Evolutionary conservation across 2,329 filamentous ascomycete genomes (phyloP), one percentile per base, ranked within the genome.

Genomic region (Pestalotiopsis sp.): DNA sequence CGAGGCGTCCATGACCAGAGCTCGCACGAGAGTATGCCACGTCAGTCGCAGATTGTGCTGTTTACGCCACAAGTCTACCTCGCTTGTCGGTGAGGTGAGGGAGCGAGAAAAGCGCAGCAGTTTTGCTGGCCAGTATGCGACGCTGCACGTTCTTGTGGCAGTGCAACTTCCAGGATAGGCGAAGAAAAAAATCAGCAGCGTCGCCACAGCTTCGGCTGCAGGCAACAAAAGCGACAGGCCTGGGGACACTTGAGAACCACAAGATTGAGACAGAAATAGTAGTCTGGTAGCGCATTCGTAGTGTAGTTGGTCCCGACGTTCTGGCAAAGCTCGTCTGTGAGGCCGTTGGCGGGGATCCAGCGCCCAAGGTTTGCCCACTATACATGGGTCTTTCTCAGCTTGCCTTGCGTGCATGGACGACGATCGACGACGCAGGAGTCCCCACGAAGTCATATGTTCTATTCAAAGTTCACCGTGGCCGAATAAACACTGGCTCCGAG

Each of bases 331-430:
- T 67, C 66, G 52, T 59, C 59, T 38, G 59, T 36, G 17, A 66
- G 66, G 66, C 66, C 69, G 59, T 39, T 61, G 58, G 65, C 27
- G 25, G 36, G 45, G 45, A 52, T n/a, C 12, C 59, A 36, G 59
- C 27, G 31, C 31, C 25, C 27, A 20, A 62, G 59, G 31, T 17
- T 62, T 62, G 59, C 59, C 72, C 72, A 67, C 72, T 64, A 64
- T 66, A 67, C 69, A 74, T 75, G 75, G 76, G 75, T 20, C 36
- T 41, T 69, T 75, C 77, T 78, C 76, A 78, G 77, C 77, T 78
- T 70, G 69, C 69, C 66, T 71, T 71, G 73, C 61, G 66, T 59
- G 69, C 71, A 68, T 67, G 27, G 66, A 36, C 69, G 63, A 63
- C 68, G 60, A 67, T 66, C 66, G 70, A 58, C 71, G 67, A 64